Base-by-base conservation (phyloP, 2,329 filamentous ascomycete genomes). In the Cytospora paraplurivora region DNA sequence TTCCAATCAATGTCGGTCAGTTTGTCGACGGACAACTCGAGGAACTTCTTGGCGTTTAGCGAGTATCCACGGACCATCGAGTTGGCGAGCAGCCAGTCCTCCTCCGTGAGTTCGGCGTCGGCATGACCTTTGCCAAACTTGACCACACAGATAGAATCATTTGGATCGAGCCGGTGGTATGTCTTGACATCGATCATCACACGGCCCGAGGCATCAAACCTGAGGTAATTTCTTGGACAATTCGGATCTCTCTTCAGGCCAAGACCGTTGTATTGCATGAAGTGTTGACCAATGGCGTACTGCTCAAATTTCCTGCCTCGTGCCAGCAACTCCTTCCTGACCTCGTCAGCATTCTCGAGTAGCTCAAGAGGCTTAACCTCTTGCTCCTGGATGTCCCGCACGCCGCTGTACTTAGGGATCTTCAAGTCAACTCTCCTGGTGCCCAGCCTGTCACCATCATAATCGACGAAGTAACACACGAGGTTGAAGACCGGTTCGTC, bases 161-260 rank as follows among this genome's bases (percentile, higher is more conserved):
- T 70, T 7, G 71, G 64, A 27, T 71, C 69, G 56, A 72, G 59
- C 15, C 72, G 69, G 53, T 73, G 71, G 67, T 71, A 75, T 3
- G 74, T 75, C 57, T 73, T 71, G 63, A 70, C 70, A 66, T 76
- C 75, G 56, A 77, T 69, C 72, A 76, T 76, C 34, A 76, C 69
- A 38, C 73, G 72, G 1, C 74, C 73, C 15, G 70, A 68, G 17
- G 75, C 70, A 55, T 73, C 70, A 51, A 69, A 65, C 17, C 66
- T 65, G 53, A 56, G 32, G 33, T 67, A 66, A 19, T 57, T 60
- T 37, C 32, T 27, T 35, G 61, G 49, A 37, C 35, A 52, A 13
- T 61, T 37, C 3, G 61, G 61, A 13, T 66, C 37, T 51, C 54
- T 66, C 38, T 66, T 68, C 4, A 73, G 57, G 12, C 68, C 72